phyloP scores from a whole-genome alignment of 106 monocot genomes.

The Xerophyta viscosa region DNA sequence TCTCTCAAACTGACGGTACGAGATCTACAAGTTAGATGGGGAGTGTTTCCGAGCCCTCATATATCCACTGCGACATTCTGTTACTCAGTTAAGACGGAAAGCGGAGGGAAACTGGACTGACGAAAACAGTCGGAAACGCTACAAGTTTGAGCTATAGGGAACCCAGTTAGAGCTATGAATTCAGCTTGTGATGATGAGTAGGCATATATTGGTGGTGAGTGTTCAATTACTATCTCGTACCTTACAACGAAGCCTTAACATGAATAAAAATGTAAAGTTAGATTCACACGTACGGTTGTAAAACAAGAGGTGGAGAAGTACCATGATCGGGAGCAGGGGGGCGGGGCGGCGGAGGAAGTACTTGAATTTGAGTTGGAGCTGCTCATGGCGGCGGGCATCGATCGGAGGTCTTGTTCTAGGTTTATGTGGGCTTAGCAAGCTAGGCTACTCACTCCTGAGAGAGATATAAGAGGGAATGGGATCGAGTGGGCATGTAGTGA shows the following conservation, averaged over 20 bases:
- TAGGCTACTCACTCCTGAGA: no score
- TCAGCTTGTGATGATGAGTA: no score
- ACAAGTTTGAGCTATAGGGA: no score
- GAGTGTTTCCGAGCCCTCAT: no score
- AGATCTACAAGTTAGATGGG: no score
- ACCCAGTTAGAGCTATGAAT: no score
- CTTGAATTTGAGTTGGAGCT: conserved; percentile 14
- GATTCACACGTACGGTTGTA: background rate
- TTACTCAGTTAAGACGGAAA: no score
- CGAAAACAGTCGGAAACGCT: no score
- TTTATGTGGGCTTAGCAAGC: background rate
- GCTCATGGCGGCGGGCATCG: background rate
- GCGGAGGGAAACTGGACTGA: no score
- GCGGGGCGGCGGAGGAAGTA: conserved; percentile 4
- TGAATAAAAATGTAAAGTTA: background rate
- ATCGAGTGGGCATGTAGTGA: conserved; percentile 4
- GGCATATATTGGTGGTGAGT: no score
- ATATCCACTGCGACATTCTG: no score
- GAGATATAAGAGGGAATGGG: background rate
- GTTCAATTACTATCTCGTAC: background rate
- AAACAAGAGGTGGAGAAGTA: background rate
- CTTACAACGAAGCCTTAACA: background rate
- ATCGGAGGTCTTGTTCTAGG: background rate
- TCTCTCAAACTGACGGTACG: no score
- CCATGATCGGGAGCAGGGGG: conserved; percentile 31